These are phyloP conservation scores for Tephrocybe rancida DNA, from an alignment of 768 basidiomycete genomes.

Conservation along the genomic window DNA sequence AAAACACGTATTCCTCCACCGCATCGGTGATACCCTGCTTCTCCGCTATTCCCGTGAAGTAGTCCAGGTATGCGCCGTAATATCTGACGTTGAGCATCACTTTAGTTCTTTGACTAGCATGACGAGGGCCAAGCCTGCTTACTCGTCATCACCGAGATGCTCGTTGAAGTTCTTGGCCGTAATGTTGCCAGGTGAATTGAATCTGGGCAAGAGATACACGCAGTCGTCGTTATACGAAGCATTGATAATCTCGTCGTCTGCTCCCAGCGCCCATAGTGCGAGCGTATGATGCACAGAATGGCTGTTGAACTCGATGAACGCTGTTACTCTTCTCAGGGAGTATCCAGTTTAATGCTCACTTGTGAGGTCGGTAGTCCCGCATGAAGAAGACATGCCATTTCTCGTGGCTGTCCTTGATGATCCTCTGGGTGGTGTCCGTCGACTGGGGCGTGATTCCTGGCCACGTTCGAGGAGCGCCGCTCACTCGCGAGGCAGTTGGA, in stretches of 20 bases:
- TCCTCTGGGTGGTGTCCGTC: conserved; percentile 23
- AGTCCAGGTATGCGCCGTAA: conserved; percentile 55
- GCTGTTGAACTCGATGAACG: neutral
- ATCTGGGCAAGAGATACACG: conserved; percentile 33
- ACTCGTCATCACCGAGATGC: conserved; percentile 59
- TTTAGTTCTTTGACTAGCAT: neutral
- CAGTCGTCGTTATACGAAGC: conserved; percentile 35
- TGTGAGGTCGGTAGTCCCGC: conserved; percentile 43
- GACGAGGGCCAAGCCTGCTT: conserved; percentile 12
- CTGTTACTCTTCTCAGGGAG: neutral
- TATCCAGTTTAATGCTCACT: conserved; percentile 31
- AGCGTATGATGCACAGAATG: neutral
- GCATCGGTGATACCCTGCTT: conserved; percentile 40
- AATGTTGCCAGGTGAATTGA: conserved; percentile 44
- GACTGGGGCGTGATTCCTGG: conserved; percentile 37
- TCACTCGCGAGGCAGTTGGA: conserved; percentile 26
- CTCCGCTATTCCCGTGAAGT: conserved; percentile 42
- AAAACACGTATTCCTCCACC: conserved; percentile 61
- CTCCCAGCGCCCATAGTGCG: conserved; percentile 8
- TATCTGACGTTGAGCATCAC: conserved; percentile 37
- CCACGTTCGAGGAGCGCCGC: conserved; percentile 28
- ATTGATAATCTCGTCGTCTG: conserved; percentile 29
- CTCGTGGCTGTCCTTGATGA: conserved; percentile 51
- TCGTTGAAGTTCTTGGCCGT: conserved; percentile 47
- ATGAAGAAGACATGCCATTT: conserved; percentile 53